phyloP scores from a whole-genome alignment of 1,139 yeast genomes.

The Arxiozyma heterogenica region DNA sequence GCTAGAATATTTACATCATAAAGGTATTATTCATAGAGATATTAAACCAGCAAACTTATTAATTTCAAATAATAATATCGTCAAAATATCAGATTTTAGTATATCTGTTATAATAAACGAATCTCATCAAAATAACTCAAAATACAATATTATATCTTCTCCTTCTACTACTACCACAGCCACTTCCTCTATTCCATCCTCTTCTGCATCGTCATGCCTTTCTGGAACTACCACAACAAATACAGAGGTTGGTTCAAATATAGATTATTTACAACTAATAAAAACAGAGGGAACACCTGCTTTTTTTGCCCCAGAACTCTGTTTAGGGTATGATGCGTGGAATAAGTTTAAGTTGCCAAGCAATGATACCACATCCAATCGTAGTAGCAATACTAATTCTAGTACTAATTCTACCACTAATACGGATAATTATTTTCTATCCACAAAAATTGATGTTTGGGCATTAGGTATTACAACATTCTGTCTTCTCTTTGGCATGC shows the following conservation, averaged over 20 bases:
- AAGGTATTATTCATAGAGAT: conserved; percentile 92
- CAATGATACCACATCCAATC: conserved; percentile 8
- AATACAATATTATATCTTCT: conserved; percentile 11
- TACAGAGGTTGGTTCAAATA: neutral
- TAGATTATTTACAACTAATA: conserved; percentile 68
- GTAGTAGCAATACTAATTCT: conserved; percentile 25
- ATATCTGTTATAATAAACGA: conserved; percentile 71
- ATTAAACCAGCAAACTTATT: conserved; percentile 91
- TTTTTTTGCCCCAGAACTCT: conserved; percentile 36
- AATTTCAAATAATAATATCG: conserved; percentile 61
- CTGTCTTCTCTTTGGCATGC: conserved; percentile 76
- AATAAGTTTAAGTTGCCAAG: conserved; percentile 10
- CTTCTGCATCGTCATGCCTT: neutral
- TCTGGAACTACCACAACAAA: conserved; percentile 9
- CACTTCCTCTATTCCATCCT: neutral
- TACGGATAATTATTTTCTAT: conserved; percentile 22
- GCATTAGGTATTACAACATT: conserved; percentile 89
- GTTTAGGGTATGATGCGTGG: conserved; percentile 25
- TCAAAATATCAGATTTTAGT: conserved; percentile 93
- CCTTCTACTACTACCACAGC: neutral
- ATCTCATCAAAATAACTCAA: conserved; percentile 27
- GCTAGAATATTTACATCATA: conserved; percentile 80
- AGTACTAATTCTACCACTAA: neutral
- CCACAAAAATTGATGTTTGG: conserved; percentile 78
- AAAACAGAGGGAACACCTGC: conserved; percentile 91